A percentile compares a stretch with the other conserved stretches of the same genome.
Conservation (phyloP, 306 rosid genomes). For the Quercus rubra region DNA sequence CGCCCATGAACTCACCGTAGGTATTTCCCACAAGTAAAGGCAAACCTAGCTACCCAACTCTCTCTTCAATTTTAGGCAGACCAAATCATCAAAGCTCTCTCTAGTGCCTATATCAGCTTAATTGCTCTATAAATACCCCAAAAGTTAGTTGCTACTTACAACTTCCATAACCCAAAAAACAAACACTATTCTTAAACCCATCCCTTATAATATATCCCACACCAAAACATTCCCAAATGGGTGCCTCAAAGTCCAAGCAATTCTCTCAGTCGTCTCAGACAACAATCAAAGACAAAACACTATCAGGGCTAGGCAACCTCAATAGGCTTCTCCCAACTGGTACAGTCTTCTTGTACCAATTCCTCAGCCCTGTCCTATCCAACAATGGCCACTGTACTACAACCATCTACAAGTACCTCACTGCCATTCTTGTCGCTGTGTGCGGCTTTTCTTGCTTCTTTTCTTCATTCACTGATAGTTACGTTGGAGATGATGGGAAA, state of each 20-base stretch:
- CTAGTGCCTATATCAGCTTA: too few species aligned
- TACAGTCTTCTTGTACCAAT: conserved; percentile 72
- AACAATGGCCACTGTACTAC: conserved; percentile 59
- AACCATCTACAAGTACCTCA: conserved; percentile 43
- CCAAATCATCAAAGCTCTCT: neutral
- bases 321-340: conserved; percentile 80
- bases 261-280: neutral
- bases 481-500: conserved; percentile 49
- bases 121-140: conserved; percentile 14
- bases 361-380: conserved; percentile 63
- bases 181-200: neutral
- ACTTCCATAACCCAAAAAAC: neutral
- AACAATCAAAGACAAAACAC: conserved; percentile 6
- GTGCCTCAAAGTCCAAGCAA: neutral
- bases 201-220: neutral
- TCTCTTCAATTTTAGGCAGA: neutral
- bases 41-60: conserved; percentile 3
- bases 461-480: conserved; percentile 79
- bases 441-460: conserved; percentile 63
- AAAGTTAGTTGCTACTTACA: neutral
- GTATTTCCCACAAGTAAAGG: too few species aligned
- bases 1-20: too few species aligned
- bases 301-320: conserved; percentile 58
- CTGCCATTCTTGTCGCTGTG: conserved; percentile 26
- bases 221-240: conserved; percentile 25